Evolutionary conservation across 768 basidiomycete genomes (phyloP), one percentile per base, ranked within the genome.

Genomic region (Lactarius pseudohatsudake): DNA sequence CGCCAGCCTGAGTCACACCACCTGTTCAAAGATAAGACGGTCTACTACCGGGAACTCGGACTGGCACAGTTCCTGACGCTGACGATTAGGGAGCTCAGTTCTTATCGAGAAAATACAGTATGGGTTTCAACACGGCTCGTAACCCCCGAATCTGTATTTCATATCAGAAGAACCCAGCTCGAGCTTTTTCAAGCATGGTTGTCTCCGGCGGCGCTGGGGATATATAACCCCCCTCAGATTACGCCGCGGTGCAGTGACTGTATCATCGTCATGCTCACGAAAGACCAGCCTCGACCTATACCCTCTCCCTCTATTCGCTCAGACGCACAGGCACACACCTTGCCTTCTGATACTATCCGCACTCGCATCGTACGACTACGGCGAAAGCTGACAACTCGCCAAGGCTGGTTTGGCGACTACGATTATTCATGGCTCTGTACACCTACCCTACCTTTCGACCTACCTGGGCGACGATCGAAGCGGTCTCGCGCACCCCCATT

Each of bases 351-450:
- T 57, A 57, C 38, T 32, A 26, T 72, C 2, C 69, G 69, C 6
- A 54, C 69, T 6, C 56, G 68, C 20, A 66, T 67, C 15, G 36
- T 64, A 28, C 62, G 62, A 22, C 41, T 78, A 38, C 72, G 71
- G 16, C 72, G 63, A 47, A 84, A 82, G 72, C 36, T 83, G 56
- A 81, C 82, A 6, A 82, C 83, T 2, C 78, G 76, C 68, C 77
- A 87, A 54, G 91, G 91, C 9, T 94, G 92, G 92, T 64, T 93
- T n/a, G 92, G 92, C 0, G 88, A 89, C 73, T 94, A 92, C 73
- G 85, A 93, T 77, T 93, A 90, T 72, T 81, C 77, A 9, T 79
- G 84, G 83, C 81, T 92, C 62, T 92, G 91, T 73, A 82, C 79
- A 22, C 91, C 92, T 2, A 76, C 79, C 0, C 78, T 91, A 0